Evolutionary conservation across 1,284 basidiomycete genomes (phyloP).

Genomic region (Papiliotrema nemorosa): DNA sequence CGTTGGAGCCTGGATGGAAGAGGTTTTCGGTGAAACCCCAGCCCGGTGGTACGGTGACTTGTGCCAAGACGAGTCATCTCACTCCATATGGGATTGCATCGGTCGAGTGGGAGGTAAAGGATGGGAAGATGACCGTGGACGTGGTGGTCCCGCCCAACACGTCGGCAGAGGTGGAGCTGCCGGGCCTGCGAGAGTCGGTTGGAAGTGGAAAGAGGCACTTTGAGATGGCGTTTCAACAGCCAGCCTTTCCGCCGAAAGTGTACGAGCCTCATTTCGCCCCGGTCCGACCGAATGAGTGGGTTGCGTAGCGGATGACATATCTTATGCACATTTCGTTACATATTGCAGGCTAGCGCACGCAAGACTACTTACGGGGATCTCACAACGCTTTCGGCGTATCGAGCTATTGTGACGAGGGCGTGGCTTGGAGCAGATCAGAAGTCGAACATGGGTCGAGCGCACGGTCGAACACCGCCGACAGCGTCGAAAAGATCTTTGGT

Average conservation of each 20-base stretch:
- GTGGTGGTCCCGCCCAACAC: slow-evolving; percentile 31
- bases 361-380: too few species aligned
- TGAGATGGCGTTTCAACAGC: slow-evolving; percentile 5
- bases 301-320: not conserved
- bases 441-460: too few species aligned
- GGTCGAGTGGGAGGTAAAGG: slow-evolving; percentile 22
- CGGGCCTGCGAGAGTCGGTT: slow-evolving; percentile 22
- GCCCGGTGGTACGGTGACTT: slow-evolving; percentile 40
- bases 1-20: slow-evolving; percentile 31
- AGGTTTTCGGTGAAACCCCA: slow-evolving; percentile 26
- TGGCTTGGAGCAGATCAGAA: too few species aligned
- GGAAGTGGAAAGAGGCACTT: slow-evolving; percentile 14
- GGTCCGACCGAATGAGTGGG: slow-evolving; percentile 12
- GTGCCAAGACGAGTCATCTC: slow-evolving; percentile 13
- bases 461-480: too few species aligned
- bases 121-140: slow-evolving; percentile 16
- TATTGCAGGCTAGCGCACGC: too few species aligned
- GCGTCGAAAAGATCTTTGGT: too few species aligned
- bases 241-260: slow-evolving; percentile 9
- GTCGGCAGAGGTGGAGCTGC: slow-evolving; percentile 20
- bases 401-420: too few species aligned
- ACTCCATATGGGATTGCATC: slow-evolving; percentile 25
- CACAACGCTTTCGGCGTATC: too few species aligned
- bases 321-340: too few species aligned
- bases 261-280: slow-evolving; percentile 13